phyloP scores from a whole-genome alignment of 2,329 filamentous ascomycete genomes.

The Blumeriella jaapii region DNA sequence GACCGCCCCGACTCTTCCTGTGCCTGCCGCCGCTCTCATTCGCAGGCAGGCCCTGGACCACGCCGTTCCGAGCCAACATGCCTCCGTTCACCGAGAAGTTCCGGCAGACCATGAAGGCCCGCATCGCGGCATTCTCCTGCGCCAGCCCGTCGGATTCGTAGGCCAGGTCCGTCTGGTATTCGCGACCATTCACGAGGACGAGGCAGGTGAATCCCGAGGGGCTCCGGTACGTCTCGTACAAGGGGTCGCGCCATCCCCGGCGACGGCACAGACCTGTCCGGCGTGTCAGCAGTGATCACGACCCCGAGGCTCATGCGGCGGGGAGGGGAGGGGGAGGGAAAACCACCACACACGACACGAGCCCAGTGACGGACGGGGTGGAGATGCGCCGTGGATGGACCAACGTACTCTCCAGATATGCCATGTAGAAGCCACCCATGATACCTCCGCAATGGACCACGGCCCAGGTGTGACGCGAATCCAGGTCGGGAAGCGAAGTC shows the following conservation, averaged over 20 bases:
- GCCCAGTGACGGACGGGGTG: background rate
- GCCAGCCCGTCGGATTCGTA: constrained; percentile 76
- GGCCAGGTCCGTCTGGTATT: constrained; percentile 83
- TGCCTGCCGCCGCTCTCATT: constrained; percentile 26
- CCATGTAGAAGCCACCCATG: constrained; percentile 57
- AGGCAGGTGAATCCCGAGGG: constrained; percentile 73
- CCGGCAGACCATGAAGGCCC: constrained; percentile 93
- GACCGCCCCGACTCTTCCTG: constrained; percentile 21
- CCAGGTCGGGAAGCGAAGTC: constrained; percentile 15
- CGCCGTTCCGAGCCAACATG: constrained; percentile 64
- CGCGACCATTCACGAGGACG: constrained; percentile 88
- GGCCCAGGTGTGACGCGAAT: constrained; percentile 14
- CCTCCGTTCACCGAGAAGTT: constrained; percentile 97
- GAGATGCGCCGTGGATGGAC: constrained; percentile 10
- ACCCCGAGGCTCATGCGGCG: too few relatives aligned
- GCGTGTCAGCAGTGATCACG: constrained; percentile 19
- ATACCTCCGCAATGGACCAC: constrained; percentile 22
- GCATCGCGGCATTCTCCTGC: constrained; percentile 88
- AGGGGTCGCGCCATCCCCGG: constrained; percentile 84
- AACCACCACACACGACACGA: background rate
- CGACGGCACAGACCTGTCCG: constrained; percentile 78
- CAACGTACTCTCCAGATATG: constrained; percentile 28
- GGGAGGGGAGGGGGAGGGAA: too few relatives aligned
- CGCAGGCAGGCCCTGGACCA: constrained; percentile 53
- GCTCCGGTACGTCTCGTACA: constrained; percentile 72